Evolutionary conservation across 2,329 filamentous ascomycete genomes (phyloP), one percentile per base, ranked within the genome.

Genomic region (Dothistroma septosporum): DNA sequence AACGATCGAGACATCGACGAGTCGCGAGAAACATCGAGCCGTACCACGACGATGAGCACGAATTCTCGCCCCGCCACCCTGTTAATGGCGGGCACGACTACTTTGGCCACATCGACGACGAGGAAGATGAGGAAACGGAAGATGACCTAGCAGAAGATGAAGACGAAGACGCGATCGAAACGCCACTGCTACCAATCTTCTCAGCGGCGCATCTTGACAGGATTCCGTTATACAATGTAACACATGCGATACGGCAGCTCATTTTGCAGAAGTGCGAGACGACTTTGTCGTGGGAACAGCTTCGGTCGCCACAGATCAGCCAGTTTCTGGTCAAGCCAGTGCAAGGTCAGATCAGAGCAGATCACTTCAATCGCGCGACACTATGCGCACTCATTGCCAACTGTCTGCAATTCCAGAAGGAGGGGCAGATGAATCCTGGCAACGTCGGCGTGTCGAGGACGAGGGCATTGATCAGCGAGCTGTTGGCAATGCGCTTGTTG

Each of bases 271-370:
- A 90, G 72, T 96, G 91, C 75, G 93, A 97, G 78, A 97, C 92
- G 1, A 93, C 91, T 0, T 79, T 97, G 55, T 88, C 91, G 16
- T 97, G 92, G 92, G 93, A 97, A 66, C 93, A 97, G 75, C 81
- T 97, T 64, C 86, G 92, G 65, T 96, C 92, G n/a, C 93, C 93
- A 2, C 93, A 97, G 74, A 88, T 97, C 59, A 96, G 92, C 16
- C 92, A 96, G 73, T 97, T 97, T 74, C 83, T 97, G 37, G 85
- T 97, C 72, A 97, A 97, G 79, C 93, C 93, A 2, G 94, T 97
- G 80, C 91, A 94, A 75, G 89, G 94, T 73, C 89, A 93, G 74
- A 92, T 97, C 64, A 87, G 88, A 62, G 82, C 85, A 16, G 86
- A 89, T 55, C 90, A 96, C 76, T 93, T 96, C 75, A 92, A 89